Evolutionary conservation across 2,329 filamentous ascomycete species (phyloP).

Genomic region (Arachnopeziza araneosa): DNA sequence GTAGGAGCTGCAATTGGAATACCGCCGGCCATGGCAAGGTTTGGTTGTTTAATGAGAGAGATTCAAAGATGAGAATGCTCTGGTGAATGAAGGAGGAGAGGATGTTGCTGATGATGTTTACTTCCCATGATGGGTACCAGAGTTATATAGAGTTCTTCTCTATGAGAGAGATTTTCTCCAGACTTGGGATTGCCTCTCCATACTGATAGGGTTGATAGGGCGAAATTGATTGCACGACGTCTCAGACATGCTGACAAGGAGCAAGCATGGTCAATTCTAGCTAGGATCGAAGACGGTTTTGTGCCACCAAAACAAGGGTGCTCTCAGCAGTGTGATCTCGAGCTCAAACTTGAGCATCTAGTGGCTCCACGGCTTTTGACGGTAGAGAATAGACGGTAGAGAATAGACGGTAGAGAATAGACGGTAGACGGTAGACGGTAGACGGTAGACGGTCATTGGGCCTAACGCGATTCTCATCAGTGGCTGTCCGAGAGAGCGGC

Average conservation of each 20-base stretch:
- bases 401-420: too few relatives aligned
- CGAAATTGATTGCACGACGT: background rate
- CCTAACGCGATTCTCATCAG: background rate
- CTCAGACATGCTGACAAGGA: background rate
- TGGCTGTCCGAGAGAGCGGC: conserved; percentile 5
- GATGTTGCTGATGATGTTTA: background rate
- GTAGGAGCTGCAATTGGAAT: conserved; percentile 33
- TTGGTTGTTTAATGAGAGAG: conserved; percentile 2
- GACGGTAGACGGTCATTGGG: background rate
- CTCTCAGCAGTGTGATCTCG: background rate
- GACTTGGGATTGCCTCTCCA: conserved; percentile 1
- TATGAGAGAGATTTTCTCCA: conserved; percentile 1
- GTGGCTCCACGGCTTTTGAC: background rate
- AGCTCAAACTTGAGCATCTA: background rate
- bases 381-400: too few relatives aligned
- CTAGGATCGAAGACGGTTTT: background rate
- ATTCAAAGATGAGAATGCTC: conserved; percentile 4
- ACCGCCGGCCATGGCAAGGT: conserved; percentile 36
- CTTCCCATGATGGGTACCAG: background rate
- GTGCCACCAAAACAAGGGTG: background rate
- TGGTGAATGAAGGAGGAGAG: background rate
- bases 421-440: too few relatives aligned
- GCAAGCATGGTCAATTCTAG: background rate
- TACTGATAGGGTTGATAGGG: background rate
- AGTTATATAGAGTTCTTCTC: background rate